Evolutionary conservation across 495 filamentous ascomycete genomes (phyloP).

Genomic region (Daldinia loculata): DNA sequence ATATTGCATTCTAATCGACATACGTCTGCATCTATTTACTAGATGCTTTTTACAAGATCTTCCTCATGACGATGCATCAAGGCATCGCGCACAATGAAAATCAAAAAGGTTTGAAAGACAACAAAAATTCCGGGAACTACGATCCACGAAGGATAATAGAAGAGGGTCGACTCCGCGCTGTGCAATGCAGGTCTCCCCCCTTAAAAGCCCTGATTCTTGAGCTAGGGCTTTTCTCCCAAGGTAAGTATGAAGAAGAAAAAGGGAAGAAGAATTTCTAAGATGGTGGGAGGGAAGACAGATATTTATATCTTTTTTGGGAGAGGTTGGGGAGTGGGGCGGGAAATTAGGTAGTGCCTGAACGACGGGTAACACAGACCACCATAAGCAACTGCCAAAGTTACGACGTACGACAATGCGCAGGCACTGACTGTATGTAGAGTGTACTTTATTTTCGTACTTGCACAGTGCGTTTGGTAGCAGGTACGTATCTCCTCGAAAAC

Average conservation of each 20-base stretch:
- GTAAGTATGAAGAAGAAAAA: conserved; percentile 74
- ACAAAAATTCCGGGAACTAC: conserved; percentile 21
- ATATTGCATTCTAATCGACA: no score
- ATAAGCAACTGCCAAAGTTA: no score
- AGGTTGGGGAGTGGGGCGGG: not conserved
- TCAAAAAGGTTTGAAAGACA: not conserved
- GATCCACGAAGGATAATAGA: conserved; percentile 68
- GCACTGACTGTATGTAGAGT: no score
- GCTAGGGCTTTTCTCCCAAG: conserved; percentile 65
- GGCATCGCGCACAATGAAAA: conserved; percentile 28
- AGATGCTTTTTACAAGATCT: not conserved
- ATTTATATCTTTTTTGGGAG: conserved; percentile 8
- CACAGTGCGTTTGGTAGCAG: not conserved
- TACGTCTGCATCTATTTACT: no score
- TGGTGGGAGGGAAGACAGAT: conserved; percentile 1
- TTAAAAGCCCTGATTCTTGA: conserved; percentile 69
- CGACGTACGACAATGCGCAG: no score
- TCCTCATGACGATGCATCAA: conserved; percentile 28
- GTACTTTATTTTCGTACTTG: no score
- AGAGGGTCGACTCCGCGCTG: conserved; percentile 72
- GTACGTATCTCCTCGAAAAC: not conserved
- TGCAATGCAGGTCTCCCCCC: conserved; percentile 79
- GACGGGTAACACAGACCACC: no score
- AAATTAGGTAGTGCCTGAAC: no score
- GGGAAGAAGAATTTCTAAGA: conserved; percentile 11